phyloP scores from a whole-genome alignment of 1,284 basidiomycete species.

The Amylostereum chailletii region DNA sequence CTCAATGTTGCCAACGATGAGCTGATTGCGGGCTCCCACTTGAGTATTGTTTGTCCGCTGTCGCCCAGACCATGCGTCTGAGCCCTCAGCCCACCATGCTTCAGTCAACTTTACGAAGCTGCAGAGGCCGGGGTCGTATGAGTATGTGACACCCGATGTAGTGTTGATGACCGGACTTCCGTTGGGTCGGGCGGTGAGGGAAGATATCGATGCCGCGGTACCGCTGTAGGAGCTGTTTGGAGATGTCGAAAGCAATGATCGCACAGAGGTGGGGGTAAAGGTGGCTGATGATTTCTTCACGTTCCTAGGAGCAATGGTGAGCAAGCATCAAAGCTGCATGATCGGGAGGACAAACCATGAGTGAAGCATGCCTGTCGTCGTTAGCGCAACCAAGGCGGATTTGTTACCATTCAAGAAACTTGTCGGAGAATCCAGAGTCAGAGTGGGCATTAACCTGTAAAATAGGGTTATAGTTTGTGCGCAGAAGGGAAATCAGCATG shows the following conservation, averaged over 20 bases:
- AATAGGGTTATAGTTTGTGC: conserved; percentile 6
- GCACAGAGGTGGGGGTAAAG: conserved; percentile 59
- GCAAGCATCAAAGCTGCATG: conserved; percentile 1
- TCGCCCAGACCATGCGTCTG: conserved; percentile 71
- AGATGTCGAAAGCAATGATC: conserved; percentile 44
- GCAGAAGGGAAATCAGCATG: conserved; percentile 8
- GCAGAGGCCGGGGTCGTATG: conserved; percentile 61
- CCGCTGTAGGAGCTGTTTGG: conserved; percentile 31
- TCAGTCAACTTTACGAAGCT: conserved; percentile 72
- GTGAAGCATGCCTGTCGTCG: conserved; percentile 58
- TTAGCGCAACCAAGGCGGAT: conserved; percentile 62
- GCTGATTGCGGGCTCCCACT: conserved; percentile 26
- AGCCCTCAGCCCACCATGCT: conserved; percentile 73
- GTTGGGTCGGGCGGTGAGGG: conserved; percentile 64
- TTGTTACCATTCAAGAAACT: conserved; percentile 61
- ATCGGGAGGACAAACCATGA: conserved; percentile 53
- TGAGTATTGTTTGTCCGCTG: conserved; percentile 27
- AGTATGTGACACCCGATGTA: conserved; percentile 66
- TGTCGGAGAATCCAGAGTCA: conserved; percentile 67
- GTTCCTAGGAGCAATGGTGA: conserved; percentile 44
- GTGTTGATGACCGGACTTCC: conserved; percentile 71
- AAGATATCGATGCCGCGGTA: conserved; percentile 30
- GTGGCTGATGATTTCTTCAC: conserved; percentile 53
- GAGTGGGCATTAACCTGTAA: conserved; percentile 60
- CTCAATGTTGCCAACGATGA: conserved; percentile 45